Conservation (phyloP, 345 rosid genomes). For the Sapria himalayana region DNA sequence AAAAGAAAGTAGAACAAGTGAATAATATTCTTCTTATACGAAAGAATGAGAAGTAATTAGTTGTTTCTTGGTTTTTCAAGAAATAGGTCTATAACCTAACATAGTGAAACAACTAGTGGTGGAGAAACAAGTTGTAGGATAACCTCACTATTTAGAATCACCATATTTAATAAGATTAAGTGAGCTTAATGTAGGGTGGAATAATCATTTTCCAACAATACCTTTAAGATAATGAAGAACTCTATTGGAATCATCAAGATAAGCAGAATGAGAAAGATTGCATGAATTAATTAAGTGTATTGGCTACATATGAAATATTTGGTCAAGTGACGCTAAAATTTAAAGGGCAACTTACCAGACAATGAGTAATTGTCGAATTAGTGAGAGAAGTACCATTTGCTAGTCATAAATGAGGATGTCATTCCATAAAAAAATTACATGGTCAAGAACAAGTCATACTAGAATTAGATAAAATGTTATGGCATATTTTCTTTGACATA, state of each 20-base stretch:
- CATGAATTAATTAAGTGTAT: neutral
- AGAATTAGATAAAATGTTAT: neutral
- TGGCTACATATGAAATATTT: neutral
- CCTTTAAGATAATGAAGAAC: neutral
- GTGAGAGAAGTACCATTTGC: neutral
- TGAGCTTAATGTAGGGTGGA: too few species aligned
- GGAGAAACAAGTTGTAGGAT: too few species aligned
- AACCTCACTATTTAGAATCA: neutral
- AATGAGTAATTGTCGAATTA: neutral
- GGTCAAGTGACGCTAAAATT: neutral
- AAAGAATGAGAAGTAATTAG: neutral
- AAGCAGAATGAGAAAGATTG: neutral
- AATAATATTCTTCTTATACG: neutral
- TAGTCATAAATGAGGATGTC: neutral
- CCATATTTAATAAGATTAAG: neutral
- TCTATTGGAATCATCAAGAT: neutral
- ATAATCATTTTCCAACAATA: neutral
- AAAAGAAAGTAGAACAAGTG: neutral
- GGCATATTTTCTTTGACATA: too few species aligned
- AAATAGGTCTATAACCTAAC: too few species aligned
- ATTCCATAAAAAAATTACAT: too few species aligned
- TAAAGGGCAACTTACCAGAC: neutral
- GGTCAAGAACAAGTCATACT: neutral
- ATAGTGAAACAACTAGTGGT: too few species aligned
- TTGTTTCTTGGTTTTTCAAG: neutral